These are phyloP conservation scores for Fusarium neocosmosporiellum DNA, from an alignment of 2,329 filamentous ascomycete species.

Conservation along the genomic window DNA sequence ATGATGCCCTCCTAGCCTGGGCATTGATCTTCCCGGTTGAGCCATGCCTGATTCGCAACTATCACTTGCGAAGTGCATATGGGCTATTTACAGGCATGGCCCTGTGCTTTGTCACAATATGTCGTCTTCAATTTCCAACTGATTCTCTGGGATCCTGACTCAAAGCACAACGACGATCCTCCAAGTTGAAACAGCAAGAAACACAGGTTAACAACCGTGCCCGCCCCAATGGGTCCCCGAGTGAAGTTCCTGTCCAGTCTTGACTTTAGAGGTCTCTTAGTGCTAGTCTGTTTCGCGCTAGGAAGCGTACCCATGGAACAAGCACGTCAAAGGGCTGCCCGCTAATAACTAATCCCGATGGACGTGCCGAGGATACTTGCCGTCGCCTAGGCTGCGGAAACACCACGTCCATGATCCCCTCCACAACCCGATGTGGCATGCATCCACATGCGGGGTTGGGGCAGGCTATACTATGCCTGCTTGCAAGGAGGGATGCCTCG, in stretches of 20 bases:
- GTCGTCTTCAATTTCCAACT: not conserved
- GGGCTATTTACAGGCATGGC: not conserved
- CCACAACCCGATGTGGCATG: conserved; percentile 26
- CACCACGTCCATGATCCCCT: conserved; percentile 26
- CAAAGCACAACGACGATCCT: not conserved
- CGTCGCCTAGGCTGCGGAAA: conserved; percentile 3
- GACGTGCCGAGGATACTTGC: conserved; percentile 4
- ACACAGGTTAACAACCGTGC: not conserved
- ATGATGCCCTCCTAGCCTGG: conserved; percentile 9
- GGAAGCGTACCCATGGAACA: not conserved
- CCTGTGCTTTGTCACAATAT: not conserved
- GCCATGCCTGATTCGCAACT: conserved; percentile 3
- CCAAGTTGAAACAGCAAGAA: not conserved
- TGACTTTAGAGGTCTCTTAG: not conserved
- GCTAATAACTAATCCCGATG: not conserved
- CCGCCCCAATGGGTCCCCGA: not conserved
- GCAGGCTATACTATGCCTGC: not conserved
- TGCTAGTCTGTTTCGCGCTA: conserved; percentile 14
- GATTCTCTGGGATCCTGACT: not conserved
- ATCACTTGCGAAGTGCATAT: not conserved
- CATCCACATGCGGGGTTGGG: conserved; percentile 30
- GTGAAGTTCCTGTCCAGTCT: not conserved
- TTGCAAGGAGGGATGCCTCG: not conserved
- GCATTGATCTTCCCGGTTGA: not conserved
- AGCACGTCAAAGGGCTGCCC: not conserved